Conservation (phyloP, 805 yeast genomes). For the Barnettozyma californica region DNA sequence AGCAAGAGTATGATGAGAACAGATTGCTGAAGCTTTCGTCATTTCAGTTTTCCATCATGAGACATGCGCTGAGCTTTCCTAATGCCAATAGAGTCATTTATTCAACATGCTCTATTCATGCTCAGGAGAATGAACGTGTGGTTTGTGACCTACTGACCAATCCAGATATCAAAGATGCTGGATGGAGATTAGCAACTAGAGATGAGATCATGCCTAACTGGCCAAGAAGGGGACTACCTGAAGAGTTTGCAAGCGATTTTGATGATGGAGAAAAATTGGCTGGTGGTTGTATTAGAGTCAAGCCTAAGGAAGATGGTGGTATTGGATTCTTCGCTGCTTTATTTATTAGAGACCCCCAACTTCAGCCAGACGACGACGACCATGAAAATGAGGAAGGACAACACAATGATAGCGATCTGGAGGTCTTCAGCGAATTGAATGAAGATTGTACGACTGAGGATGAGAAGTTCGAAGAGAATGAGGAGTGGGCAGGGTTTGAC, state of each 20-base stretch:
- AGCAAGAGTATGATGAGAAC: constrained; percentile 42
- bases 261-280: constrained; percentile 53
- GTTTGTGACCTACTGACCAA: constrained; percentile 75
- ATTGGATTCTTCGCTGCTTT: constrained; percentile 97
- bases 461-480: constrained; percentile 13
- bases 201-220: constrained; percentile 72
- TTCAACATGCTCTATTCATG: constrained; percentile 93
- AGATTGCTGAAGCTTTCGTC: constrained; percentile 71
- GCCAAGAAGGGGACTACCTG: constrained; percentile 77
- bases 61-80: constrained; percentile 84
- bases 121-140: constrained; percentile 90
- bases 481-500: constrained; percentile 32
- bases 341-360: constrained; percentile 48
- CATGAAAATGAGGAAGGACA: constrained; percentile 2
- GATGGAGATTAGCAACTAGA: constrained; percentile 66
- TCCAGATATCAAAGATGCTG: constrained; percentile 51
- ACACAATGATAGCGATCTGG: neutral
- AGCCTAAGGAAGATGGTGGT: constrained; percentile 93
- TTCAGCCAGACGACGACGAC: neutral
- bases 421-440: neutral
- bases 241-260: constrained; percentile 52
- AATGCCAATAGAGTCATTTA: constrained; percentile 74
- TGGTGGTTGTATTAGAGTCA: constrained; percentile 80
- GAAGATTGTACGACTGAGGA: constrained; percentile 6
- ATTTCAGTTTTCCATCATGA: constrained; percentile 83